Evolutionary conservation across 805 yeast species (phyloP), one percentile per base, ranked within the genome.

Genomic region (Cyberlindnera mrakii): DNA sequence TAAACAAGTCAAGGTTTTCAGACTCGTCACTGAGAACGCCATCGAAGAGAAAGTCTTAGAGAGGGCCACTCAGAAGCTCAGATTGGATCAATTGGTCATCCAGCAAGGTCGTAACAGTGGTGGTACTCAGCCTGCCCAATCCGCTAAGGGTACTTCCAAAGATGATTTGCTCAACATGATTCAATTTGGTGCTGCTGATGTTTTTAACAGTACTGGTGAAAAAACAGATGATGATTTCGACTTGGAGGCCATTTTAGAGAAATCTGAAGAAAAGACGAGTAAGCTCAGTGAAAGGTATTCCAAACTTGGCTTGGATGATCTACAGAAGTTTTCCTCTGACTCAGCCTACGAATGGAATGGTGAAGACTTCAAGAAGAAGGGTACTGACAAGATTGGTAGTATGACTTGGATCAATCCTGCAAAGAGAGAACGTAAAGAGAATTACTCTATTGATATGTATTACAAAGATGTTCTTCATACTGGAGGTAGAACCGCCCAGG

Each of bases 331-430:
- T 58, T 70, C 85, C 25, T 75, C 82, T 43, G 85, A 79, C 47
- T 77, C 82, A 3, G 90, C 87, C 13, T 85, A 85, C 62, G 91
- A 85, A 63, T 85, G 95, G 95, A 82, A 85, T 61, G 95, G 95
- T 38, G 80, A 83, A 50, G 83, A 82, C 56, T 85, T 84, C 66
- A 81, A 82, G 62, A 80, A 80, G 65, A 82, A 82, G 53, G 62
- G 66, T 3, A 63, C 67, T n/a, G 63, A 71, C 25, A 71, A 72
- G 11, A 67, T 74, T 33, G 23, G 42, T 25, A 73, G 71, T 46
- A 76, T 79, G 44, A 72, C 74, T 18, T 86, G 95, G 91, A 82
- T 90, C 51, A 82, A 85, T 44, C 95, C 96, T 5, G 77, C 93
- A 3, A 88, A 87, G 59, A 74, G 93, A 66, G 93, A 84, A 60